phyloP scores from a whole-genome alignment of 2,329 filamentous ascomycete genomes.

The Aspergillus sp. region DNA sequence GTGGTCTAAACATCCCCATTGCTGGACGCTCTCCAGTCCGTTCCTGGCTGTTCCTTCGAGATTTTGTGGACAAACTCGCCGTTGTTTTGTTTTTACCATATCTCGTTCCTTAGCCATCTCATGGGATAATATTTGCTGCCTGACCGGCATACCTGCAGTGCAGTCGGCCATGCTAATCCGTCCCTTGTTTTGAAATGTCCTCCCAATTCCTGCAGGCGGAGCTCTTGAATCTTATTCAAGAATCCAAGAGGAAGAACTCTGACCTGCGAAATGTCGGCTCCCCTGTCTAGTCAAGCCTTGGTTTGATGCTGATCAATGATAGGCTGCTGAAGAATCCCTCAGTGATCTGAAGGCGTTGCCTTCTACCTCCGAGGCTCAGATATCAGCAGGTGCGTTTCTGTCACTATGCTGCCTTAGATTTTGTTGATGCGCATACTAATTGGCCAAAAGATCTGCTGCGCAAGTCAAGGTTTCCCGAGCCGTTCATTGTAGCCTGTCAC shows the following conservation, averaged over 20 bases:
- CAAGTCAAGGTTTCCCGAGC: conserved; percentile 75
- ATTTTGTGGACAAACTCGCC: not conserved
- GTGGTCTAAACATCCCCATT: not conserved
- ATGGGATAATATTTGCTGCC: not conserved
- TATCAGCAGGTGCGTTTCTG: conserved; percentile 54
- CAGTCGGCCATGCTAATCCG: conserved; percentile 22
- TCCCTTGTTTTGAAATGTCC: conserved; percentile 56
- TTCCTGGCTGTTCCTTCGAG: not conserved
- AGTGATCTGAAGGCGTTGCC: conserved; percentile 75
- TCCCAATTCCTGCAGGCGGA: conserved; percentile 81
- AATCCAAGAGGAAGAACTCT: conserved; percentile 89
- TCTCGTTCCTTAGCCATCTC: not conserved
- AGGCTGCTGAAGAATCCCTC: conserved; percentile 89
- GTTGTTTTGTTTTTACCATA: not conserved
- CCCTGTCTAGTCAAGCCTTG: conserved; percentile 1
- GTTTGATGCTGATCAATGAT: conserved; percentile 15
- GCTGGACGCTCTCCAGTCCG: not conserved
- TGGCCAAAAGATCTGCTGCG: conserved; percentile 63
- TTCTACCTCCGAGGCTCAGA: conserved; percentile 64
- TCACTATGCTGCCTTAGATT: conserved; percentile 2
- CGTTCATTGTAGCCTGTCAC: conserved; percentile 85
- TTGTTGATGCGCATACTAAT: conserved; percentile 14
- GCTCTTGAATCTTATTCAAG: conserved; percentile 82
- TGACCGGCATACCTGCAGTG: conserved; percentile 3
- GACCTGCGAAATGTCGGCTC: conserved; percentile 62